These are phyloP conservation scores for Tillandsia fasciculata DNA, from an alignment of 176 grass and related monocot species.

Conservation along the genomic window DNA sequence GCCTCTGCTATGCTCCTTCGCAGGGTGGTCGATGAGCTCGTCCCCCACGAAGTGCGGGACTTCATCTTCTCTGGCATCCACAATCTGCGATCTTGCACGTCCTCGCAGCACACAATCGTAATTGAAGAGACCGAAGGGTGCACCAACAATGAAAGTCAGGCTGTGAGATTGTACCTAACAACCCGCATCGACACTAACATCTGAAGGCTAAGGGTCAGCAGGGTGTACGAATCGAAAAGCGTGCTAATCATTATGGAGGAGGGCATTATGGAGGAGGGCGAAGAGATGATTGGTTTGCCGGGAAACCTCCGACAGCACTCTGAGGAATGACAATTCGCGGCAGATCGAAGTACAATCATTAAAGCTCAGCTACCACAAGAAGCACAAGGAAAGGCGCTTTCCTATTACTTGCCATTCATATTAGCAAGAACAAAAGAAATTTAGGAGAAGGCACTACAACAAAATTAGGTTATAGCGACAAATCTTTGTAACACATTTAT, in stretches of 20 bases:
- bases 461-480: too few species aligned
- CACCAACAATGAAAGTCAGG: too few species aligned
- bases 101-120: too few species aligned
- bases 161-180: too few species aligned
- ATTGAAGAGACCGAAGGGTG: too few species aligned
- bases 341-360: conserved; percentile 43
- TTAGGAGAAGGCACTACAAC: too few species aligned
- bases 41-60: conserved; percentile 58
- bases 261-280: conserved; percentile 50
- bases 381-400: conserved; percentile 62
- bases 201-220: too few species aligned
- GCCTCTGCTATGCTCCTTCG: conserved; percentile 75
- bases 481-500: too few species aligned
- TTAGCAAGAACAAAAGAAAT: conserved; percentile 43
- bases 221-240: too few species aligned
- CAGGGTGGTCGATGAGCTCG: conserved; percentile 54
- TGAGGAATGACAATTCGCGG: conserved; percentile 3
- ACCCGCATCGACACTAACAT: too few species aligned
- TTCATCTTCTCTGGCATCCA: conserved; percentile 42
- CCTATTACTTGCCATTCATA: conserved; percentile 62
- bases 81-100: too few species aligned
- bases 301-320: conserved; percentile 17
- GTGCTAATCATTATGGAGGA: too few species aligned
- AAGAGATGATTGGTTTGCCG: conserved; percentile 72
- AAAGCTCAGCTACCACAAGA: conserved; percentile 72